phyloP scores from a whole-genome alignment of 129 eudicot genomes.

The Logfia minima region DNA sequence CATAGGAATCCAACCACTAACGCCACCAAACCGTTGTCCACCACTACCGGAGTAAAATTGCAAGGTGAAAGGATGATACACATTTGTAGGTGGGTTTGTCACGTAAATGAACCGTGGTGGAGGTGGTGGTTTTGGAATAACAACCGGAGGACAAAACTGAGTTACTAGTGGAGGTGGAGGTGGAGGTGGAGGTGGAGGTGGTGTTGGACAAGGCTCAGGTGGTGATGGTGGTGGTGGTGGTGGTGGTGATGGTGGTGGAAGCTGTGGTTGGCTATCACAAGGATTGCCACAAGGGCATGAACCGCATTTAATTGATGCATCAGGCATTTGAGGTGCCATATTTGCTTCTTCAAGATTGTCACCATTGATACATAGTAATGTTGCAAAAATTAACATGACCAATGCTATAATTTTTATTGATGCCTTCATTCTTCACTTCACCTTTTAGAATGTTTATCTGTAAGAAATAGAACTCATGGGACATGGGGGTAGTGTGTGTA shows the following conservation, averaged over 20 bases:
- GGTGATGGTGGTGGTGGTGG: slow-evolving; percentile 27
- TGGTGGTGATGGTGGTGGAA: slow-evolving; percentile 42
- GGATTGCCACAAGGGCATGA: slow-evolving; percentile 64
- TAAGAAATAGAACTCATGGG: slow-evolving; percentile 19
- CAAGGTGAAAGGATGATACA: slow-evolving; percentile 50
- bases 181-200: slow-evolving; percentile 36
- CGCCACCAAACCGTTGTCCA: slow-evolving; percentile 14
- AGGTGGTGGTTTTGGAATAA: slow-evolving; percentile 39
- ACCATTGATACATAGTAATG: slow-evolving; percentile 16
- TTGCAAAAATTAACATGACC: slow-evolving; percentile 17
- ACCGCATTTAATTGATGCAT: slow-evolving; percentile 59
- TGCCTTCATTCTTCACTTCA: slow-evolving; percentile 26
- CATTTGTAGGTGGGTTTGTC: slow-evolving; percentile 39
- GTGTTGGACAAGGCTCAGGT: slow-evolving; percentile 28
- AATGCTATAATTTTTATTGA: slow-evolving; percentile 13
- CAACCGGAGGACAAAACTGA: slow-evolving; percentile 38
- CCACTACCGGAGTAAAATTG: slow-evolving; percentile 32
- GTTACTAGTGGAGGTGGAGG: slow-evolving; percentile 27
- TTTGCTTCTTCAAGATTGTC: slow-evolving; percentile 29
- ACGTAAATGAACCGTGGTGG: slow-evolving; percentile 59
- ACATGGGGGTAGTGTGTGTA: neutral
- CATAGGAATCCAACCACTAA: slow-evolving; percentile 27
- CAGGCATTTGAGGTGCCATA: slow-evolving; percentile 27
- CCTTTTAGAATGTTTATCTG: neutral
- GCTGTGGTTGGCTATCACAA: slow-evolving; percentile 39